Conservation (phyloP, 352 stramenopile species). For the Globisporangium emineosum region DNA sequence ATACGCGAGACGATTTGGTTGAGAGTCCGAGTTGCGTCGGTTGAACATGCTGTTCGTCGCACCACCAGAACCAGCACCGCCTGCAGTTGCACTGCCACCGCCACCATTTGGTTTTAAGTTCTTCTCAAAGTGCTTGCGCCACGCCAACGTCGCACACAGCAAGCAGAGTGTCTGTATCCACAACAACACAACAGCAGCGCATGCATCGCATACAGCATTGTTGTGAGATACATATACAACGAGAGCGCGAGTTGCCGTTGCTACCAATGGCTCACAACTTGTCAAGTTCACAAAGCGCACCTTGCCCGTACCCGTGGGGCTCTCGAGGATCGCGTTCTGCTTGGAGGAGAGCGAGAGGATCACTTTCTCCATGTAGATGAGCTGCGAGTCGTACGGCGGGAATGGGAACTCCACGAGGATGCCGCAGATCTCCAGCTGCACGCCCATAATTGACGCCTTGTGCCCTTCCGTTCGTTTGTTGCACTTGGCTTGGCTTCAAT, state of each 20-base stretch:
- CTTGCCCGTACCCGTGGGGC: constrained; percentile 97
- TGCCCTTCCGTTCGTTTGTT: no score
- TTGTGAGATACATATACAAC: not conserved
- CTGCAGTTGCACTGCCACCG: not conserved
- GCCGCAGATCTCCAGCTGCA: constrained; percentile 82
- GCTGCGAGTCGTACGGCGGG: constrained; percentile 95
- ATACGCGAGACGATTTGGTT: constrained; percentile 33
- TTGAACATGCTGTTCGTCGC: constrained; percentile 13
- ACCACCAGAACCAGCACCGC: not conserved
- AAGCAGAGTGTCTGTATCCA: constrained; percentile 92
- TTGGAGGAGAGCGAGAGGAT: constrained; percentile 87
- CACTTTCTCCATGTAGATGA: constrained; percentile 97
- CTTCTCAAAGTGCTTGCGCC: constrained; percentile 80
- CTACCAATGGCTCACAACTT: not conserved
- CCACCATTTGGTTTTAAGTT: constrained; percentile 23
- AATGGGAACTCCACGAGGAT: constrained; percentile 96
- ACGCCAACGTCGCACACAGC: constrained; percentile 93
- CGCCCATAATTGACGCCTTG: constrained; percentile 22
- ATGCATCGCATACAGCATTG: not conserved
- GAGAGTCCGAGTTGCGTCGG: constrained; percentile 8
- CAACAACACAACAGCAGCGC: not conserved
- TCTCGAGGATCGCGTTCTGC: constrained; percentile 97
- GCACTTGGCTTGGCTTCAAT: constrained; percentile 1
- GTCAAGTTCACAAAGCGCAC: constrained; percentile 21
- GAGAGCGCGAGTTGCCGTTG: not conserved